Evolutionary conservation across 805 yeast species (phyloP).

Genomic region (Ogataea ganodermae): DNA sequence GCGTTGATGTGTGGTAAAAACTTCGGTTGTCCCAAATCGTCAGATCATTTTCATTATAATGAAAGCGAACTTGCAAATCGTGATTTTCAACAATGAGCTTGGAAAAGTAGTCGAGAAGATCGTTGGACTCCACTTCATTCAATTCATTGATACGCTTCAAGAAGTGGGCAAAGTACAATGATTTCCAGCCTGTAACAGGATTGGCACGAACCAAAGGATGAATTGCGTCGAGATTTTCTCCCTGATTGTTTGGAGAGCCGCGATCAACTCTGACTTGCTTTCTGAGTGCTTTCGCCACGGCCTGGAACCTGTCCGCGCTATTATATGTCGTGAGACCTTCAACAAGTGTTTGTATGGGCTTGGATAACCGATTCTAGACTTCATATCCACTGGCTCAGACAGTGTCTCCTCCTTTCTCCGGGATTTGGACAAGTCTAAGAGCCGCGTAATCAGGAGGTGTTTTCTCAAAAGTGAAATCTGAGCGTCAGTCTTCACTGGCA

Average conservation of each 20-base stretch:
- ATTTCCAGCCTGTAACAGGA: conserved; percentile 67
- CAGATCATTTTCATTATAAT: conserved; percentile 45
- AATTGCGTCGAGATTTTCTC: conserved; percentile 37
- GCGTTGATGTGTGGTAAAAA: not conserved
- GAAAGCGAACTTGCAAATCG: conserved; percentile 55
- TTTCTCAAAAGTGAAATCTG: conserved; percentile 54
- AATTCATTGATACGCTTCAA: conserved; percentile 54
- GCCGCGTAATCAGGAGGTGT: conserved; percentile 58
- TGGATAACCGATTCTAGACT: conserved; percentile 55
- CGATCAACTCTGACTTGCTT: conserved; percentile 2
- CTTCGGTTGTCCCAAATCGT: conserved; percentile 47
- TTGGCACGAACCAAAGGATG: conserved; percentile 65
- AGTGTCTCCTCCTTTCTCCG: conserved; percentile 55
- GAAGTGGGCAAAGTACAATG: conserved; percentile 53
- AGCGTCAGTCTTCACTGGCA: conserved; percentile 41
- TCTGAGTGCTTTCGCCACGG: conserved; percentile 32
- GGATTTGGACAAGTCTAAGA: conserved; percentile 52
- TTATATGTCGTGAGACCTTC: conserved; percentile 45
- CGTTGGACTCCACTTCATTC: conserved; percentile 48
- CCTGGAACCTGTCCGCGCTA: conserved; percentile 41
- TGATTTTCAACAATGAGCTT: conserved; percentile 48
- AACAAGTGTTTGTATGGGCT: conserved; percentile 49
- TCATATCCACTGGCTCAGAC: conserved; percentile 57
- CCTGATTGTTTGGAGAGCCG: conserved; percentile 6
- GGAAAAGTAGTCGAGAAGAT: conserved; percentile 44